Evolutionary conservation across 1,284 basidiomycete genomes (phyloP).

Genomic region (Naganishia sp.): DNA sequence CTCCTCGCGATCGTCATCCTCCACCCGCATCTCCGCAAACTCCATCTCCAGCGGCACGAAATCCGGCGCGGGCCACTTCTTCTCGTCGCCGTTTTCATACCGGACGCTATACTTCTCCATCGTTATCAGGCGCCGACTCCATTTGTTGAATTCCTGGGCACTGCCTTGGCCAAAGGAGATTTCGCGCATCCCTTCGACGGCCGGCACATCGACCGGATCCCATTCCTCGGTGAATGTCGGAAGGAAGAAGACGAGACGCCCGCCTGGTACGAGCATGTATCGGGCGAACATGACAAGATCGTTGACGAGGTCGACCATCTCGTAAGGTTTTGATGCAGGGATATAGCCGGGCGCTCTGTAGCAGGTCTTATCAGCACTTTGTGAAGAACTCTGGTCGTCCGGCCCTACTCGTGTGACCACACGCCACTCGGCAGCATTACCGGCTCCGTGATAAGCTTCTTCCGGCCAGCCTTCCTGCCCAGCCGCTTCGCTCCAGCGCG

Average conservation of each 20-base stretch:
- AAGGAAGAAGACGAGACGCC: constrained; percentile 91
- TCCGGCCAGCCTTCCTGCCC: constrained; percentile 62
- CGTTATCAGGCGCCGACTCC: constrained; percentile 91
- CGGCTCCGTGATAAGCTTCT: constrained; percentile 49
- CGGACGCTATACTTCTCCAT: constrained; percentile 69
- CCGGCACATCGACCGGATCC: constrained; percentile 75
- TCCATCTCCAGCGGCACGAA: constrained; percentile 10
- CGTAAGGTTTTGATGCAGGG: constrained; percentile 88
- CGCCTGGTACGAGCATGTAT: constrained; percentile 79
- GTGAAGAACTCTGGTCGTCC: constrained; percentile 47
- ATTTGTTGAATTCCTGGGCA: constrained; percentile 90
- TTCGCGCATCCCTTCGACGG: constrained; percentile 72
- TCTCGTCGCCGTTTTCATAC: constrained; percentile 38
- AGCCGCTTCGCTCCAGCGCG: constrained; percentile 93
- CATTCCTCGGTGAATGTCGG: constrained; percentile 91
- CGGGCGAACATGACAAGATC: constrained; percentile 83
- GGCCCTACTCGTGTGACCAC: constrained; percentile 53
- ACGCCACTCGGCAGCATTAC: constrained; percentile 49
- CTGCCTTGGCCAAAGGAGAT: constrained; percentile 78
- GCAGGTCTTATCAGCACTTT: constrained; percentile 5
- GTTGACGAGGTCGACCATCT: constrained; percentile 76
- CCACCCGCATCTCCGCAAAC: not conserved
- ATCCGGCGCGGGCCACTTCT: constrained; percentile 14
- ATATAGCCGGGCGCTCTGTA: constrained; percentile 69
- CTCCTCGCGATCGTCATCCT: constrained; percentile 35